Evolutionary conservation across 163 green algal genomes (phyloP).

Genomic region (Chlamydomonas reinhardtii): DNA sequence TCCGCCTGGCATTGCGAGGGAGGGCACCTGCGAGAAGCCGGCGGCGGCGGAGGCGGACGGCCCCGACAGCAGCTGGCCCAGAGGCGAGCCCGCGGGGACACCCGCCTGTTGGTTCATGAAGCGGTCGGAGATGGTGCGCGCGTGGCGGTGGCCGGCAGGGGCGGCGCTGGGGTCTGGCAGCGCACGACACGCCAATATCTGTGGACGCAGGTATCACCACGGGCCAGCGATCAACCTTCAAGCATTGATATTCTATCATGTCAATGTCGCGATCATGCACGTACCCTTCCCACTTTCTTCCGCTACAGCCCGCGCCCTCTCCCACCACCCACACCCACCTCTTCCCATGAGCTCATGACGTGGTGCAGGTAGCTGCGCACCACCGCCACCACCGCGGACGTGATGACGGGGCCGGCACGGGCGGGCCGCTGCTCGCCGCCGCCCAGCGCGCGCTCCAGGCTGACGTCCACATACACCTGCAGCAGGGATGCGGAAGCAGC

Average conservation of each 20-base stretch:
- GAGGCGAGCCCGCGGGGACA: too few relatives aligned
- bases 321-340: too few relatives aligned
- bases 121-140: constrained; percentile 28
- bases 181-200: background rate
- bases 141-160: constrained; percentile 16
- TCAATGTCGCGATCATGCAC: too few relatives aligned
- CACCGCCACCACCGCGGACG: background rate
- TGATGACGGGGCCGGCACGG: constrained; percentile 19
- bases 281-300: too few relatives aligned
- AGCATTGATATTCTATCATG: too few relatives aligned
- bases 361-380: constrained; percentile 24
- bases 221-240: too few relatives aligned
- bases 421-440: constrained; percentile 21
- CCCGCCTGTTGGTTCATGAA: background rate
- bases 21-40: background rate
- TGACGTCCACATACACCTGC: constrained; percentile 30
- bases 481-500: background rate
- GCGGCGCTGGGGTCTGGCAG: background rate
- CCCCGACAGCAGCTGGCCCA: too few relatives aligned
- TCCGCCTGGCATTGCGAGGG: background rate
- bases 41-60: too few relatives aligned
- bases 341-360: constrained; percentile 35
- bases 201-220: background rate
- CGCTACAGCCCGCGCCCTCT: too few relatives aligned
- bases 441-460: constrained; percentile 27